Evolutionary conservation across 345 rosid genomes (phyloP).

Genomic region (Moricandia moricandioides): DNA sequence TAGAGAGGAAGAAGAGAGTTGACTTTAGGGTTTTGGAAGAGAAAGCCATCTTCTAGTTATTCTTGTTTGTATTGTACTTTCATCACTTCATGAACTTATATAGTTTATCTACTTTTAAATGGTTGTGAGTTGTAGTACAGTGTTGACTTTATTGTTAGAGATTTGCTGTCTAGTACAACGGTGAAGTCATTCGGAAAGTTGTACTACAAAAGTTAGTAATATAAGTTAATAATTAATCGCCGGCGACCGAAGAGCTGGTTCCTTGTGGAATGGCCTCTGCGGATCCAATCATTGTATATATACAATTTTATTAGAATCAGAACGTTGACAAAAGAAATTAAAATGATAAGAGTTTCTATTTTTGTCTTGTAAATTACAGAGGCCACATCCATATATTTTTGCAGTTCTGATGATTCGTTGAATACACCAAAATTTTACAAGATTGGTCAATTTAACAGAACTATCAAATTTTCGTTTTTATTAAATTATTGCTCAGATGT

Average conservation of each 20-base stretch:
- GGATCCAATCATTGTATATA: constrained; percentile 9
- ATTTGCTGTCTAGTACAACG: constrained; percentile 30
- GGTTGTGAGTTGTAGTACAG: constrained; percentile 33
- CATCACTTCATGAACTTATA: neutral
- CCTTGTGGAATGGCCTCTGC: neutral
- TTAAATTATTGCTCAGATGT: neutral
- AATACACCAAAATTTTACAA: neutral
- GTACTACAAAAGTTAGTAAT: constrained; percentile 25
- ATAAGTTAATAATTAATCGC: neutral
- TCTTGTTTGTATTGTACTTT: constrained; percentile 1
- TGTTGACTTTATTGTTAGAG: constrained; percentile 27
- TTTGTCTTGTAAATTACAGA: neutral
- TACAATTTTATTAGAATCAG: neutral
- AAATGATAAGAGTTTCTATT: neutral
- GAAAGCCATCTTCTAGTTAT: constrained; percentile 32
- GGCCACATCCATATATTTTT: neutral
- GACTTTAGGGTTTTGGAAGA: constrained; percentile 43
- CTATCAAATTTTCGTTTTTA: neutral
- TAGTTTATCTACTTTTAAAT: neutral
- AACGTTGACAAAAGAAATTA: constrained; percentile 5
- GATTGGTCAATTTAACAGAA: neutral
- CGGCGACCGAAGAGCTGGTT: constrained; percentile 25
- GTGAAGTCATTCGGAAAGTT: constrained; percentile 10
- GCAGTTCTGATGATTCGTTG: neutral
- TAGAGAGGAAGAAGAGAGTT: constrained; percentile 39